A percentile compares a stretch with the other conserved stretches of the same genome.
Conservation (phyloP, 306 rosid genomes). For the Trifolium pratense region DNA sequence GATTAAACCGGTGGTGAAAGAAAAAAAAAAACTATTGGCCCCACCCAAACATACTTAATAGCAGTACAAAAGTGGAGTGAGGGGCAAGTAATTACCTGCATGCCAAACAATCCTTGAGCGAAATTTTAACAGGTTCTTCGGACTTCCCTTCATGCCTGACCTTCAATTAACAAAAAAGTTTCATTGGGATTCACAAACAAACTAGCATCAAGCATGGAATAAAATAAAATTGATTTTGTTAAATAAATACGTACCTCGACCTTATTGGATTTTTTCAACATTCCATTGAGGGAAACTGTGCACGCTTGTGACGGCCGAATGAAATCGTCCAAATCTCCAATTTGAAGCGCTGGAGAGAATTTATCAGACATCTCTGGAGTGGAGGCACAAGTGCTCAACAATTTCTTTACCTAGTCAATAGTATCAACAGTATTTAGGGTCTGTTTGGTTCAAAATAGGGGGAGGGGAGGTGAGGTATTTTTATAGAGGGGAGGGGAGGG, state of each 20-base stretch:
- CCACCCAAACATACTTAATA: too few species aligned
- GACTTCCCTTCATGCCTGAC: conserved; percentile 65
- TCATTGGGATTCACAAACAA: background rate
- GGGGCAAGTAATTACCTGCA: conserved; percentile 63
- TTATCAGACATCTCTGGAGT: conserved; percentile 76
- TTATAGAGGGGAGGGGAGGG: too few species aligned
- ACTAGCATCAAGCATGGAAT: too few species aligned
- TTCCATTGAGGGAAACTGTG: conserved; percentile 89
- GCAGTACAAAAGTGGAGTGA: background rate
- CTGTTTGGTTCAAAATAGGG: too few species aligned
- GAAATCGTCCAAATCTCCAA: conserved; percentile 89
- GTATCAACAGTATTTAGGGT: too few species aligned
- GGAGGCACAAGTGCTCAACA: too few species aligned
- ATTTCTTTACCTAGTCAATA: too few species aligned
- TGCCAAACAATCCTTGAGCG: conserved; percentile 96
- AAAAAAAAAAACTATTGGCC: too few species aligned
- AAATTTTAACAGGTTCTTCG: conserved; percentile 82
- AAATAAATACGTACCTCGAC: conserved; percentile 48
- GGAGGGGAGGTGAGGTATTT: too few species aligned
- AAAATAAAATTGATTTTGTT: background rate
- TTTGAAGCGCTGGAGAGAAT: conserved; percentile 86
- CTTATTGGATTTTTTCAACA: conserved; percentile 65
- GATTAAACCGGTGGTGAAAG: too few species aligned
- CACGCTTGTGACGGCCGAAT: conserved; percentile 92
- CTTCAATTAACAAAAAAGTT: conserved; percentile 42